Evolutionary conservation across 345 rosid species (phyloP).

Genomic region (Euphorbia pulcherrima): DNA sequence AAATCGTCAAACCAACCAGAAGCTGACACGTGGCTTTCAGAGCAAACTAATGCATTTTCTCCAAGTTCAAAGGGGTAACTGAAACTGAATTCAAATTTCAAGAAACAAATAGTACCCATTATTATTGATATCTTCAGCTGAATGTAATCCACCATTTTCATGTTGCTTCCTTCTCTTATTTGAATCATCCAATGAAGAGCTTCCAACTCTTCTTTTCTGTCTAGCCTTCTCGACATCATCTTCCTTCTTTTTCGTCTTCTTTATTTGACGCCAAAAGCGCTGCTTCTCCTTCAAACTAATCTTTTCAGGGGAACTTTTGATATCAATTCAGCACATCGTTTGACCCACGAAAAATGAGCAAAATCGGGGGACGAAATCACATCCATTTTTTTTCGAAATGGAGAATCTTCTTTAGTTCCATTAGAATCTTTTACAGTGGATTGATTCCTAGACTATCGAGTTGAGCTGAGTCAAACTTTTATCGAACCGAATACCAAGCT

Average conservation of each 20-base stretch:
- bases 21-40: too few relatives aligned
- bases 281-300: conserved; percentile 27
- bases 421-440: conserved; percentile 33
- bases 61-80: too few relatives aligned
- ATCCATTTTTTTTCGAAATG: conserved; percentile 30
- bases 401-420: conserved; percentile 40
- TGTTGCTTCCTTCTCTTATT: conserved; percentile 55
- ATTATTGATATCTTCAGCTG: conserved; percentile 34
- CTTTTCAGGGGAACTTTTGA: conserved; percentile 58
- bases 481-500: too few relatives aligned
- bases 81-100: conserved; percentile 4
- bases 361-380: conserved; percentile 37
- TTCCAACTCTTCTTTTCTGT: conserved; percentile 50
- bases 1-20: too few relatives aligned
- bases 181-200: conserved; percentile 29
- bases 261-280: conserved; percentile 26
- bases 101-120: conserved; percentile 34
- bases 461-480: too few relatives aligned
- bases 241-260: conserved; percentile 22
- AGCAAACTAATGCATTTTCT: too few relatives aligned
- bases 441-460: conserved; percentile 39
- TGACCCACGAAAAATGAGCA: conserved; percentile 77
- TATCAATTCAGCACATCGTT: conserved; percentile 53
- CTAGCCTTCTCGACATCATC: conserved; percentile 42
- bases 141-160: conserved; percentile 29